Percentiles rank a stretch among this genome's conserved stretches.
These are phyloP conservation scores for Chrysanthemum seticuspe DNA, from an alignment of 129 eudicot species.

Conservation along the genomic window DNA sequence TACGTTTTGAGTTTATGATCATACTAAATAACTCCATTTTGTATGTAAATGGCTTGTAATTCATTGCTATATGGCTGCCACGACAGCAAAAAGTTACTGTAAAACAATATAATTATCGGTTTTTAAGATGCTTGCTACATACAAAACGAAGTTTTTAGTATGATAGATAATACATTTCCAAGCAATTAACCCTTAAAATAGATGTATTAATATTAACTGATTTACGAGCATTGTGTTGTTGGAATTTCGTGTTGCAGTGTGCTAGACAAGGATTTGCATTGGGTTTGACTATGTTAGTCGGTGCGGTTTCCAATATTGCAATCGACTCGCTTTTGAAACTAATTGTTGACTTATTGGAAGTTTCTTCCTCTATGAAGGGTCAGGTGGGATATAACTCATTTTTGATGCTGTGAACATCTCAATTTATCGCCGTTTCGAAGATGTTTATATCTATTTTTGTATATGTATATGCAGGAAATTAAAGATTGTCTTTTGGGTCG, in stretches of 20 bases:
- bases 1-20: conserved; percentile 4
- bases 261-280: conserved; percentile 99
- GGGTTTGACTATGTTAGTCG: conserved; percentile 72
- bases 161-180: no score
- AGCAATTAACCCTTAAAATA: no score
- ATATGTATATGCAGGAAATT: conserved; percentile 53
- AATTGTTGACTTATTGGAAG: conserved; percentile 68
- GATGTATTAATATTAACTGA: not conserved
- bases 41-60: no score
- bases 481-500: conserved; percentile 88
- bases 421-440: conserved; percentile 1
- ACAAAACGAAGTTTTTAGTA: no score
- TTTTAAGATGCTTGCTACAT: no score
- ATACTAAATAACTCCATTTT: no score
- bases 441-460: conserved; percentile 20
- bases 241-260: conserved; percentile 57
- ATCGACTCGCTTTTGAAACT: conserved; percentile 75
- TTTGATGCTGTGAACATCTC: not conserved
- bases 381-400: conserved; percentile 55
- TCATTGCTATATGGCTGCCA: no score
- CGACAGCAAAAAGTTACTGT: no score
- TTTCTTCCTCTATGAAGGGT: conserved; percentile 93
- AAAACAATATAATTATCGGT: no score
- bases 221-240: conserved; percentile 11
- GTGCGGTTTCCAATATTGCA: conserved; percentile 52